Evolutionary conservation across 176 grass and related monocot genomes (phyloP), one percentile per base, ranked within the genome.

Genomic region (Tillandsia leiboldiana): DNA sequence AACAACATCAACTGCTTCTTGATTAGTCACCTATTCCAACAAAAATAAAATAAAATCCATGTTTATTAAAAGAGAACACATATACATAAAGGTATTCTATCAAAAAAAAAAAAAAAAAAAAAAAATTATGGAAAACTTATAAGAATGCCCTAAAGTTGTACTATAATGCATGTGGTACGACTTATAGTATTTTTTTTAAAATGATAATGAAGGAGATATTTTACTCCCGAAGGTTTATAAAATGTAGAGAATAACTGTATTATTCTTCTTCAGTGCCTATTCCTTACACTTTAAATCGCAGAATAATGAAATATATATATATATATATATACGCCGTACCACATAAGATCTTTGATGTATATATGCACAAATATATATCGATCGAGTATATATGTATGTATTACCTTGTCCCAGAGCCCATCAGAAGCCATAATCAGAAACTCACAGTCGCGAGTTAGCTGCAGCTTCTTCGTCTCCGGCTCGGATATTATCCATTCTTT

Each of bases 381-480:
- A 42, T 42, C 0, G 3, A 15, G 1, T 33, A 12, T 15, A 3
- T 48, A 27, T 12, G 13, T 1, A 53, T 63, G 23, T 53, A 42
- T 42, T 75, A 96, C 85, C 80, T 88, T 96, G 50, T 77, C 73
- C 91, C 91, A 96, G 29, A 91, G 80, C 8, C 91, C 91, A 73
- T 96, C 91, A 63, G 87, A 86, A 0, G 91, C 91, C 52, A 96
- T 63, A 18, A 96, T 61, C 57, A 96, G 54, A 71, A 88, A 86
- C 12, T 71, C 27, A 18, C 73, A 78, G 22, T 82, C 87, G 0
- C 61, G 12, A 4, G 82, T 86, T 53, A 88, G 22, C 8, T 50
- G 69, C 14, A 79, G n/a, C 12, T 74, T 80, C 51, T 7, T 59
- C 1, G 79, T 81, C 26, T 82, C 87, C 12, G 91, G 91, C 52